Evolutionary conservation across 805 yeast species (phyloP), one percentile per base, ranked within the genome.

Genomic region (Suhomyces emberorum): DNA sequence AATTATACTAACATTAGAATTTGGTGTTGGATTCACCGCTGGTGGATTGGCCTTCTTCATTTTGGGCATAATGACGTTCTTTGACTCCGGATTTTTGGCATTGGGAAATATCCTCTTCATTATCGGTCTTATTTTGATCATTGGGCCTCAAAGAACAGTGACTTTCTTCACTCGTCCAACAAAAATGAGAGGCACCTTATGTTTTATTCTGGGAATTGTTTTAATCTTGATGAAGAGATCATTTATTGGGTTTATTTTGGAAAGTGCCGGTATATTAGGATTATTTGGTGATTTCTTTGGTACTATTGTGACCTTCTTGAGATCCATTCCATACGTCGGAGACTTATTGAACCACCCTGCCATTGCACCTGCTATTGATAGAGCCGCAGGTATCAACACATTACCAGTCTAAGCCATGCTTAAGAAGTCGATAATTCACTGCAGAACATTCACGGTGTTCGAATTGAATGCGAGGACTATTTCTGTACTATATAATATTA

Each of bases 261-360:
- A 91, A 59, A 76, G 83, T 34, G 66, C 89, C 44, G 98, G 98
- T n/a, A 87, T 91, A 17, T 62, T 91, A 42, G 89, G 87, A 6
- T 67, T 91, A 24, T 91, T 93, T 63, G 98, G 88, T 24, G 98
- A 93, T 61, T 89, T 93, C 60, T 85, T 91, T 53, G 88, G 95
- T 17, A 86, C 95, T 9, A 80, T 93, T 30, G 76, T 91, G 9
- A 83, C 86, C 47, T 91, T 93, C 54, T 70, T 91, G 51, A 74
- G 97, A 58, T 83, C 95, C 4, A 60, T 91, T 49, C 98, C 98
- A 2, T 57, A 84, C 41, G 79, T 93, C 42, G 98, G 98, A 1
- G 89, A 95, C 17, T 39, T 88, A 4, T 72, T 93, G 36, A 80
- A 88, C 23, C 78, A 83, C 54, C 97, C 98, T 1, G 60, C 65